These are phyloP conservation scores for Fistulinella prunicolor DNA, from an alignment of 768 basidiomycete species.

Conservation along the genomic window DNA sequence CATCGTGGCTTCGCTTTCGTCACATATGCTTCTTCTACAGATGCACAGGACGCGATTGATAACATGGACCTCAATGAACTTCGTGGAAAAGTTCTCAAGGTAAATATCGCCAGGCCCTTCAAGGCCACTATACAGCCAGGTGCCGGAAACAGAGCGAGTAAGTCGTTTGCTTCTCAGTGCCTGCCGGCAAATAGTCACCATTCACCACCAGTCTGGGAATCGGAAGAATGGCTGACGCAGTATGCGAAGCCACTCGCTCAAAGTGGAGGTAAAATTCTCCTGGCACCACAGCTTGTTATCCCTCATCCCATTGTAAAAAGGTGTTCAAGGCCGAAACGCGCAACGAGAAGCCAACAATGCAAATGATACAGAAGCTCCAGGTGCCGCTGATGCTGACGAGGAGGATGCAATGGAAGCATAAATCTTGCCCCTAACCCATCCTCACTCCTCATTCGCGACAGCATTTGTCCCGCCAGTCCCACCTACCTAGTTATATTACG, in stretches of 20 bases:
- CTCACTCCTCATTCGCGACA: no score
- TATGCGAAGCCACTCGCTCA: constrained; percentile 75
- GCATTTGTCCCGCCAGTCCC: no score
- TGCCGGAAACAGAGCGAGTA: constrained; percentile 76
- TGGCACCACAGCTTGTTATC: background rate
- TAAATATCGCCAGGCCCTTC: constrained; percentile 81
- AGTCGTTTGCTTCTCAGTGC: constrained; percentile 26
- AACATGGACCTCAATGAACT: constrained; percentile 98
- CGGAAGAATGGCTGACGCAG: constrained; percentile 88
- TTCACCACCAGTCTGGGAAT: constrained; percentile 77
- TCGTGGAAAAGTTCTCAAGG: constrained; percentile 71
- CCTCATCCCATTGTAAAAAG: constrained; percentile 27
- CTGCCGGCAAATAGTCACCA: constrained; percentile 2
- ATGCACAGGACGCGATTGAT: constrained; percentile 96
- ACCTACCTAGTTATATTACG: no score
- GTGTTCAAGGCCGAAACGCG: constrained; percentile 53
- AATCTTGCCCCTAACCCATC: no score
- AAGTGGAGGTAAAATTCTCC: constrained; percentile 57
- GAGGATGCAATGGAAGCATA: constrained; percentile 69
- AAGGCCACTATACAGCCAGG: constrained; percentile 61
- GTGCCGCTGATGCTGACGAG: constrained; percentile 32
- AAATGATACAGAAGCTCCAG: constrained; percentile 25
- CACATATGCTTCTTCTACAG: constrained; percentile 73
- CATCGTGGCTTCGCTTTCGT: constrained; percentile 95
- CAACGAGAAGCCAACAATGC: constrained; percentile 21